Percentiles rank a stretch among this genome's conserved stretches.
These are phyloP conservation scores for Hydnum rufescens DNA, from an alignment of 768 basidiomycete species.

Conservation along the genomic window DNA sequence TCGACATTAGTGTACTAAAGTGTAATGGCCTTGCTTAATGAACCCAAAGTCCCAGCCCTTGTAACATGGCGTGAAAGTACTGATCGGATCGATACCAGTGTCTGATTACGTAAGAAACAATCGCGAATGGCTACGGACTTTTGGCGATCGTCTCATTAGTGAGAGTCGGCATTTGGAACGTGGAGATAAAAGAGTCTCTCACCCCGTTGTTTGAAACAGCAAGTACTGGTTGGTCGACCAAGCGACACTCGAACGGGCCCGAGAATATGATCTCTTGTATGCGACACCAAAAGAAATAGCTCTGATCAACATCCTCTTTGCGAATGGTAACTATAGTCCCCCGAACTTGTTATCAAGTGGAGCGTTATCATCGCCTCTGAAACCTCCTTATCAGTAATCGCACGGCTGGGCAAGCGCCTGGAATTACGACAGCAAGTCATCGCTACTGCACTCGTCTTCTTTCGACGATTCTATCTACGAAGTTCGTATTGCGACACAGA, in stretches of 20 bases:
- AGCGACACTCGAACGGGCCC: conserved; percentile 49
- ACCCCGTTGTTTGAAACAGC: conserved; percentile 24
- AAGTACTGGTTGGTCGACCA: conserved; percentile 86
- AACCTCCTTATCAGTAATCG: conserved; percentile 37
- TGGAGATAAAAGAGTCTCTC: no score
- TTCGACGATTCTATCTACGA: conserved; percentile 91
- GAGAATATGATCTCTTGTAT: conserved; percentile 57
- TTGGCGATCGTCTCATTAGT: conserved; percentile 86
- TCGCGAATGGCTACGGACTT: conserved; percentile 66
- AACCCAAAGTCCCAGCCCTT: no score
- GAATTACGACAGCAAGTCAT: conserved; percentile 74
- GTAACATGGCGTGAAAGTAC: no score
- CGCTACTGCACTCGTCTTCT: conserved; percentile 88
- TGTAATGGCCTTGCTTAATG: no score
- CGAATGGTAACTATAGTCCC: conserved; percentile 54
- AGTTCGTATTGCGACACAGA: conserved; percentile 93
- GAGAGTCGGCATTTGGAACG: conserved; percentile 19
- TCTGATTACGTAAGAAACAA: background rate
- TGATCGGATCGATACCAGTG: no score
- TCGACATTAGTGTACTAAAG: no score
- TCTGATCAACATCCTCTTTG: conserved; percentile 75
- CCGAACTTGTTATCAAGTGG: background rate
- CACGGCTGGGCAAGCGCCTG: conserved; percentile 70
- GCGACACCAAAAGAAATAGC: conserved; percentile 64
- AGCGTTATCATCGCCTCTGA: background rate